Conservation (phyloP, 1,139 yeast species). For the Lodderomyces elongisporus region DNA sequence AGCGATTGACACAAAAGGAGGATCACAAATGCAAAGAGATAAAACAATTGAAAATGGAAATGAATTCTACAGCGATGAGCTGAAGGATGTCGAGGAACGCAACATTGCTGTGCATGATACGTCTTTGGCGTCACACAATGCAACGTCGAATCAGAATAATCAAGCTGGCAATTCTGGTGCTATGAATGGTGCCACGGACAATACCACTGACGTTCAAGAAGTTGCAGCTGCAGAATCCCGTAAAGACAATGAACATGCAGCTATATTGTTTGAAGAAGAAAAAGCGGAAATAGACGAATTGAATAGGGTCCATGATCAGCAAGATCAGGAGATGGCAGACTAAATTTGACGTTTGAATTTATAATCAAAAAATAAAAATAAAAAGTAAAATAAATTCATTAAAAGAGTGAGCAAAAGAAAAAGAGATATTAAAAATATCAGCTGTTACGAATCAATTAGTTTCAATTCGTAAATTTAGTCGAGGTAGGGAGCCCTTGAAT, state of each 20-base stretch:
- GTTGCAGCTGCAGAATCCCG: conserved; percentile 1
- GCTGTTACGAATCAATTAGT: too few species aligned
- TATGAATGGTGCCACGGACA: too few species aligned
- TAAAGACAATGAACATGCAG: conserved; percentile 3
- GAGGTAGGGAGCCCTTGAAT: too few species aligned
- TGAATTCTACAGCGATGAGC: conserved; percentile 65
- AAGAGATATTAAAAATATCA: too few species aligned
- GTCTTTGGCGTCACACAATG: not conserved
- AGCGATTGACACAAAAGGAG: conserved; percentile 87
- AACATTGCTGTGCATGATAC: conserved; percentile 17
- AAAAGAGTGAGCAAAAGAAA: too few species aligned
- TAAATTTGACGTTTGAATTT: too few species aligned
- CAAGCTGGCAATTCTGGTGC: too few species aligned
- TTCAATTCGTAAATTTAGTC: too few species aligned
- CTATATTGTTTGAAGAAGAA: conserved; percentile 31
- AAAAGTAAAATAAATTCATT: too few species aligned
- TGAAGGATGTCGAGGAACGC: conserved; percentile 42
- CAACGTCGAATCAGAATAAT: too few species aligned
- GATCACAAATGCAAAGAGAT: conserved; percentile 82
- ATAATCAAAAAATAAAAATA: too few species aligned
- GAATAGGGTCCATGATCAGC: too few species aligned
- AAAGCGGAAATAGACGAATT: conserved; percentile 35
- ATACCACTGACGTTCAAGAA: conserved; percentile 4
- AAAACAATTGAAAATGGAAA: conserved; percentile 59
- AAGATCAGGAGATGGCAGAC: conserved; percentile 1